These are phyloP conservation scores for Floccularia luteovirens DNA, from an alignment of 768 basidiomycete genomes.

Conservation along the genomic window DNA sequence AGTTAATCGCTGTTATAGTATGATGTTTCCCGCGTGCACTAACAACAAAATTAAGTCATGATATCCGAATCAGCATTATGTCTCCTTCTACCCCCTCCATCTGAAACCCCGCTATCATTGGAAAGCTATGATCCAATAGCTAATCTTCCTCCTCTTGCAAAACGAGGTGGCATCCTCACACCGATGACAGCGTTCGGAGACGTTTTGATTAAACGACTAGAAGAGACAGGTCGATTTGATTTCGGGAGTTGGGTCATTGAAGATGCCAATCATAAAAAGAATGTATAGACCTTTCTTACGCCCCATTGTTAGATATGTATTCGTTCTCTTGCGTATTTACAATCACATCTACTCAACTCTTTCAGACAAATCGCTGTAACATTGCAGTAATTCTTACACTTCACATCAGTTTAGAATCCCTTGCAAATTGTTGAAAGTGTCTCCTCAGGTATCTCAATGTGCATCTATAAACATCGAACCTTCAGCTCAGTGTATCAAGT, in stretches of 20 bases:
- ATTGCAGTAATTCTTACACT: neutral
- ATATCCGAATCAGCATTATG: conserved; percentile 75
- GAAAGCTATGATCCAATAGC: conserved; percentile 22
- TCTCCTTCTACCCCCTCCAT: conserved; percentile 42
- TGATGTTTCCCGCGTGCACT: neutral
- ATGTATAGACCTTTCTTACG: neutral
- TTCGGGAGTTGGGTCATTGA: conserved; percentile 45
- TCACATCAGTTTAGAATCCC: neutral
- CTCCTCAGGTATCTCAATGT: neutral
- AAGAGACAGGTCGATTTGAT: conserved; percentile 45
- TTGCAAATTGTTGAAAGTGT: neutral
- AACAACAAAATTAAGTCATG: conserved; percentile 39
- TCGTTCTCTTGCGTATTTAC: neutral
- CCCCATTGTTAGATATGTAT: neutral
- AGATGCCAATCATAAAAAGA: conserved; percentile 5
- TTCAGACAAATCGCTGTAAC: neutral
- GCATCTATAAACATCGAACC: neutral
- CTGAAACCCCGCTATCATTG: conserved; percentile 7
- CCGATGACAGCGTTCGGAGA: conserved; percentile 80
- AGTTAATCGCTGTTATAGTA: conserved; percentile 10
- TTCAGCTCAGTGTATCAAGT: neutral
- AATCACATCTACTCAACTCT: neutral
- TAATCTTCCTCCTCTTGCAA: conserved; percentile 47
- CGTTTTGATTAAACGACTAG: conserved; percentile 60
- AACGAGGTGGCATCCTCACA: conserved; percentile 74